Evolutionary conservation across 768 basidiomycete genomes (phyloP).

Genomic region (Agrocybe pediades): DNA sequence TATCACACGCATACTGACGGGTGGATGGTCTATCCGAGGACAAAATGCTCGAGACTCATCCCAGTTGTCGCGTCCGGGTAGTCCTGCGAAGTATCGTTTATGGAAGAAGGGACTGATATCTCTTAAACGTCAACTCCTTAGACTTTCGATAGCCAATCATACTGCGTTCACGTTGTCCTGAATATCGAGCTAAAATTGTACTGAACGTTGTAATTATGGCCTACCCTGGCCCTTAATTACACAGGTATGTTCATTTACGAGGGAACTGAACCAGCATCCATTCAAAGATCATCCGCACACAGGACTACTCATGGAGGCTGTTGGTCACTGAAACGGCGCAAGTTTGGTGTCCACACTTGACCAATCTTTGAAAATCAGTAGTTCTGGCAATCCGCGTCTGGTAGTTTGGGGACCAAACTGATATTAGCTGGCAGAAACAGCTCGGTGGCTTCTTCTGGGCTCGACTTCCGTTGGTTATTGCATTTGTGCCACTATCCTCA

Average conservation of each 20-base stretch:
- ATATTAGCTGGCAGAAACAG: too few relatives aligned
- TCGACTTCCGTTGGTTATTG: neutral
- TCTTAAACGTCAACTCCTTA: too few relatives aligned
- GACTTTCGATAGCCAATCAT: constrained; percentile 14
- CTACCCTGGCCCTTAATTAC: neutral
- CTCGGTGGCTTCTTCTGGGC: neutral
- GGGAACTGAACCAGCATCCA: neutral
- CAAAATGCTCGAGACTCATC: neutral
- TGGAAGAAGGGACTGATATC: constrained; percentile 7
- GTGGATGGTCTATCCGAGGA: constrained; percentile 2
- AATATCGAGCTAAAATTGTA: constrained; percentile 2
- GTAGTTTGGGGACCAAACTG: too few relatives aligned
- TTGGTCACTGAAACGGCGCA: neutral
- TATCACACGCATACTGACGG: neutral
- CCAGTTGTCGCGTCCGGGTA: constrained; percentile 4
- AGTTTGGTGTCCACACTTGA: neutral
- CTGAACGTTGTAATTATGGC: neutral
- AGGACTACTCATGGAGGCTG: neutral
- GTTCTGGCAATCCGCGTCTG: neutral
- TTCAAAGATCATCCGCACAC: neutral
- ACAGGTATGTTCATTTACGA: neutral
- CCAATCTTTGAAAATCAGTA: neutral
- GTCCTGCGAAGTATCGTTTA: constrained; percentile 7
- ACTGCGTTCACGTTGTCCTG: constrained; percentile 7
- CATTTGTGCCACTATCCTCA: neutral